A percentile compares a stretch with the other conserved stretches of the same genome.
Conservation (phyloP, 2,329 filamentous ascomycete species). For the Aspergillus phoenicis region DNA sequence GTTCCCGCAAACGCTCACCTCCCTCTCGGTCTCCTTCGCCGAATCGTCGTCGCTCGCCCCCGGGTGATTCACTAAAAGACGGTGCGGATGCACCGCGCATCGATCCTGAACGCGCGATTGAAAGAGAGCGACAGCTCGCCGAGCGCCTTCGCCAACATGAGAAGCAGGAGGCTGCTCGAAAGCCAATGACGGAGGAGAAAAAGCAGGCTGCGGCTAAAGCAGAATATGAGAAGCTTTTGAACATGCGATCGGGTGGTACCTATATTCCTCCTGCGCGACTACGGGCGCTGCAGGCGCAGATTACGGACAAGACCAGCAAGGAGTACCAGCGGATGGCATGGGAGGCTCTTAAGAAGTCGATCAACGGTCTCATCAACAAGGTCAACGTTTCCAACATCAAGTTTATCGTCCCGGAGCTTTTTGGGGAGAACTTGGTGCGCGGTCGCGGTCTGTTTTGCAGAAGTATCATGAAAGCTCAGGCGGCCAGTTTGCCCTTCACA, state of each 20-base stretch:
- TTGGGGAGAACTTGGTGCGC: constrained; percentile 88
- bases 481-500: constrained; percentile 91
- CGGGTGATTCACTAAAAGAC: constrained; percentile 36
- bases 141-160: constrained; percentile 58
- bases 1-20: constrained; percentile 60
- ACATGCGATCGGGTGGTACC: constrained; percentile 89
- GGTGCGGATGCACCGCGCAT: constrained; percentile 50
- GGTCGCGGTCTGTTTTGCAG: constrained; percentile 91
- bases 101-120: constrained; percentile 53
- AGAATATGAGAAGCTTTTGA: constrained; percentile 89
- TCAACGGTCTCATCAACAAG: constrained; percentile 99
- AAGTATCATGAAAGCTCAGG: constrained; percentile 98
- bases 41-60: constrained; percentile 53
- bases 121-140: constrained; percentile 53
- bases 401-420: constrained; percentile 92
- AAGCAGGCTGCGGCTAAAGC: constrained; percentile 87
- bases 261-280: constrained; percentile 93
- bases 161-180: constrained; percentile 49
- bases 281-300: constrained; percentile 89
- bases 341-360: constrained; percentile 98
- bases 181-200: constrained; percentile 71
- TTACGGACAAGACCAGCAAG: constrained; percentile 93
- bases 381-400: constrained; percentile 99
- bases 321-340: constrained; percentile 99
- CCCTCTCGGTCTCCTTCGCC: constrained; percentile 57